Evolutionary conservation across 495 filamentous ascomycete genomes (phyloP), one percentile per base, ranked within the genome.

Genomic region (Penicillium nucicola): DNA sequence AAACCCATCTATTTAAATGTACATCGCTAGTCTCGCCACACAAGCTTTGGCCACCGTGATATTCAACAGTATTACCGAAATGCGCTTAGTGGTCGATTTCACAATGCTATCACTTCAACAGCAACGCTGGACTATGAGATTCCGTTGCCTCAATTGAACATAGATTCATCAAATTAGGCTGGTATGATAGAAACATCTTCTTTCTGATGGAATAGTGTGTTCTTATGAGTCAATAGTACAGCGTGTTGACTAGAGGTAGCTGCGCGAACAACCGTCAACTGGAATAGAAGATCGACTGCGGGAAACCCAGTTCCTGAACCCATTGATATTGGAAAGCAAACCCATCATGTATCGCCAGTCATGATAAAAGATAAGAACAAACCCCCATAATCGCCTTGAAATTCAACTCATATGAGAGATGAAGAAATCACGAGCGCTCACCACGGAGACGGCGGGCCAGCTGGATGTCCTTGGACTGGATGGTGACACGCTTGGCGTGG

Each of bases 401-500:
- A 67, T 51, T n/a, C 46, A 48, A 37, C 46, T 48, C 46, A 10
- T 28, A 9, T 28, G 40, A 22, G 14, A 48, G 40, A 48, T 8
- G 13, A 14, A 20, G 33, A 40, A 65, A 67, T 57, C 87, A 88
- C 72, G 84, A 85, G 74, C 92, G 90, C 83, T 97, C 92, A 69
- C 92, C 92, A 77, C 92, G 90, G 78, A 96, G 90, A 70, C 92
- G 89, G 63, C 92, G 90, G 67, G 91, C 90, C 56, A 96, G 88
- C 81, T 95, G 91, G 80, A 96, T 95, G 71, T 96, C 91, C 87
- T 95, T 95, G 77, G 79, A 83, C 77, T 91, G 87, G 77, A 92
- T 93, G 71, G 88, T 92, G 72, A 92, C 88, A 87, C 93, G 93
- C 92, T 98, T 97, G 83, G 93, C 93, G 84, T 98, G 93, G 83